phyloP scores from a whole-genome alignment of 495 filamentous ascomycete genomes.

The Trichoderma parareesei region DNA sequence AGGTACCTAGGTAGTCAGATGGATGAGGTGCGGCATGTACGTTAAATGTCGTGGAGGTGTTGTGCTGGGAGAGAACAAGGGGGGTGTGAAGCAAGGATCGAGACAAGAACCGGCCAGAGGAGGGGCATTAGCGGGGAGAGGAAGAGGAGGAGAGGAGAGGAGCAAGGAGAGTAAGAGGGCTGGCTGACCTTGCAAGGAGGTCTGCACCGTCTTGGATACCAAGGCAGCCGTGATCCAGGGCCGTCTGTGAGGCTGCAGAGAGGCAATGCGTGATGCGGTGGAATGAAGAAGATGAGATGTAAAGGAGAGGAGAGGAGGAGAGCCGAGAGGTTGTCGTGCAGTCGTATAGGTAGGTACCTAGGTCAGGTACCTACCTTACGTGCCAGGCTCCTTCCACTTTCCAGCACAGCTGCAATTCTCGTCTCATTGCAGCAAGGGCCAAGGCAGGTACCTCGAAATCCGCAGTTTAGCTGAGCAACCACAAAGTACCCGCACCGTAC shows the following conservation, averaged over 20 bases:
- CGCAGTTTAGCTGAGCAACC: not conserved
- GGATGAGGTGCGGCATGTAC: no score
- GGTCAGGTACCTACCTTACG: no score
- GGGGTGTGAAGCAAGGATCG: not conserved
- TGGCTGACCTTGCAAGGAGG: no score
- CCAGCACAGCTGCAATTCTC: no score
- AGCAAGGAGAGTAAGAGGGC: not conserved
- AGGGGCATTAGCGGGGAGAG: not conserved
- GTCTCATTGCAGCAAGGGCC: no score
- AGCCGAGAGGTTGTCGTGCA: not conserved
- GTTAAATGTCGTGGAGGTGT: not conserved
- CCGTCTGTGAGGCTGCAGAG: not conserved
- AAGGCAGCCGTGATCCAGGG: no score
- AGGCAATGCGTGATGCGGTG: not conserved
- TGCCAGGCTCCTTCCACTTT: no score
- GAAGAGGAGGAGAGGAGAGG: not conserved
- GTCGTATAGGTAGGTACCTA: not conserved
- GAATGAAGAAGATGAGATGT: not conserved
- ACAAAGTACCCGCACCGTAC: not conserved
- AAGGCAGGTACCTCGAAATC: no score
- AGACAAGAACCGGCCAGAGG: not conserved
- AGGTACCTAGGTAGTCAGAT: no score
- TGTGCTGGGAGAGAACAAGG: not conserved
- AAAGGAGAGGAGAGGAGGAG: not conserved
- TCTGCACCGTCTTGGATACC: no score